These are phyloP conservation scores for Coprinopsis marcescibilis DNA, from an alignment of 768 basidiomycete genomes.

Conservation along the genomic window DNA sequence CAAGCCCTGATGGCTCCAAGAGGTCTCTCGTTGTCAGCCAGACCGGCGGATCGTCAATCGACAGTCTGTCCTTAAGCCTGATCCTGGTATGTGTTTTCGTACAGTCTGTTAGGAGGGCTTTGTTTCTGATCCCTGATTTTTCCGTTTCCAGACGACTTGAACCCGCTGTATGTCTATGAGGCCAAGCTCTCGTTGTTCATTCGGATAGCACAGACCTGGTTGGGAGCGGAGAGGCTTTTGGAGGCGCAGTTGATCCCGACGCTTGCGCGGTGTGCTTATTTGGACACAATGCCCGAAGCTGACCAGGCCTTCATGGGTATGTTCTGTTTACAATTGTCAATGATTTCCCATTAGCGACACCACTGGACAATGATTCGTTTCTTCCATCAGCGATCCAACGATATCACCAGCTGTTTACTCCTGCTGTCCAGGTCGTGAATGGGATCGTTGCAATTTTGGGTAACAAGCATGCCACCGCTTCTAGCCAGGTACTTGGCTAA, in stretches of 20 bases:
- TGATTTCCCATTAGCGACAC: no score
- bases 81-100: slow-evolving; percentile 66
- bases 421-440: slow-evolving; percentile 75
- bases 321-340: no score
- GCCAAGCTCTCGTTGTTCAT: slow-evolving; percentile 89
- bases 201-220: slow-evolving; percentile 74
- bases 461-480: slow-evolving; percentile 55
- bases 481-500: slow-evolving; percentile 52
- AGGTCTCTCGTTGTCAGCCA: slow-evolving; percentile 30
- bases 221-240: slow-evolving; percentile 80
- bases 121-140: neutral
- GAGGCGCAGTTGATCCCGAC: slow-evolving; percentile 71
- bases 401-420: slow-evolving; percentile 88
- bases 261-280: slow-evolving; percentile 79
- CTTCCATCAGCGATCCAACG: slow-evolving; percentile 82
- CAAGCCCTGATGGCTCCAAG: slow-evolving; percentile 34
- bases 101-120: neutral
- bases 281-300: slow-evolving; percentile 79
- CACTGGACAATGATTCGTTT: slow-evolving; percentile 75
- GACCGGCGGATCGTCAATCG: no score
- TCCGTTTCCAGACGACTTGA: slow-evolving; percentile 67
- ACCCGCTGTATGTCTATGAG: slow-evolving; percentile 90
- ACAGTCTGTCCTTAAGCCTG: slow-evolving; percentile 75
- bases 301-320: slow-evolving; percentile 85
- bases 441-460: slow-evolving; percentile 77